Percentiles rank a stretch among this genome's conserved stretches.
Evolutionary conservation across 371 early-diverging fungal genomes (phyloP).

Genomic region (Blakeslea trispora): DNA sequence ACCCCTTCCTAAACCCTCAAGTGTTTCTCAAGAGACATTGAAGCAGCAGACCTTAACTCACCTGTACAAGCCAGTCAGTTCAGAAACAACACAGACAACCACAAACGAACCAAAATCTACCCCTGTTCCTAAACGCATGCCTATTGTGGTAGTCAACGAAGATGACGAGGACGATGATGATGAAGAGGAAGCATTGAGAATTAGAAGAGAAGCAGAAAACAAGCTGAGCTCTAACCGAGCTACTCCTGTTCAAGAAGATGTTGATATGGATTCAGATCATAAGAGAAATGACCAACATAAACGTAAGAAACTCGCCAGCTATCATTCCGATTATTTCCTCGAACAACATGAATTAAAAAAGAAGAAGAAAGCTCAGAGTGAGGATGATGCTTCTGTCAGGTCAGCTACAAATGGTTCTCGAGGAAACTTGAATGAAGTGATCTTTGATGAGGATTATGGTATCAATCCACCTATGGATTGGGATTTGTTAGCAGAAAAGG

Average conservation of each 20-base stretch:
- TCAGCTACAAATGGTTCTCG: background rate
- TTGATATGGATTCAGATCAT: no score
- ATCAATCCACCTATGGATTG: constrained; percentile 14
- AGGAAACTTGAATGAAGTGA: no score
- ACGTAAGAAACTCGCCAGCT: background rate
- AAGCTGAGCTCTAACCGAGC: background rate
- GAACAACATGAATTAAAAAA: constrained; percentile 17
- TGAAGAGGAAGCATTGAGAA: background rate
- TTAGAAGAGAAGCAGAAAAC: background rate
- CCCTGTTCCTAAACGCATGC: background rate
- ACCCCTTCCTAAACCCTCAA: no score
- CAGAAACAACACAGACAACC: background rate
- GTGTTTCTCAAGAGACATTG: no score
- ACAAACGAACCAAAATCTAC: background rate
- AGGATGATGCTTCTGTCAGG: background rate
- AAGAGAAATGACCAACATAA: no score
- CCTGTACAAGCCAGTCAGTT: background rate
- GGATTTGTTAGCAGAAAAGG: constrained; percentile 7
- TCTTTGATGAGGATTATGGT: constrained; percentile 12
- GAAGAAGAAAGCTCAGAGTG: constrained; percentile 9
- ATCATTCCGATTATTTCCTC: constrained; percentile 13
- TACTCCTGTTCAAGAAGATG: background rate
- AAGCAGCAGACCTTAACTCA: background rate
- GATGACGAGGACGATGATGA: constrained; percentile 31
- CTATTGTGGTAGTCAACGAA: constrained; percentile 40